A percentile compares a stretch with the other conserved stretches of the same genome.
These are phyloP conservation scores for Aspergillus fijiensis DNA, from an alignment of 2,329 filamentous ascomycete species.

Conservation along the genomic window DNA sequence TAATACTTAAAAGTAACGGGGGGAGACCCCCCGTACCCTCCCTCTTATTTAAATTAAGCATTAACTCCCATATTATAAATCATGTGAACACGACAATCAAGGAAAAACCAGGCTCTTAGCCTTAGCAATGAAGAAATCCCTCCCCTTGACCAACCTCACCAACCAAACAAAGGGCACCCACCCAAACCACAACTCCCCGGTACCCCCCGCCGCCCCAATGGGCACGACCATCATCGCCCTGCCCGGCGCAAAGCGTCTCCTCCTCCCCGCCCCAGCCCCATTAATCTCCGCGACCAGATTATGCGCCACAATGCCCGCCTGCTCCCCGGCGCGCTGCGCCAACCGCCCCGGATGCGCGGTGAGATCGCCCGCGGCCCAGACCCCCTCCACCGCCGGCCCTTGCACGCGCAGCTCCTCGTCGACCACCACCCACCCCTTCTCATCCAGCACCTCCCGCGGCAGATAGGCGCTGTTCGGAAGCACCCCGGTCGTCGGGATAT, in stretches of 20 bases:
- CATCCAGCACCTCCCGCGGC: slow-evolving; percentile 47
- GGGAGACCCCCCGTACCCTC: no score
- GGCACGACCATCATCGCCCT: slow-evolving; percentile 32
- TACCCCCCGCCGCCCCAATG: slow-evolving; percentile 27
- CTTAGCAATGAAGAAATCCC: slow-evolving; percentile 41
- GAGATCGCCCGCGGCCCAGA: slow-evolving; percentile 36
- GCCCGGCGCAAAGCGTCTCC: slow-evolving; percentile 23
- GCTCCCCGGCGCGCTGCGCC: slow-evolving; percentile 27
- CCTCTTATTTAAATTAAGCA: no score
- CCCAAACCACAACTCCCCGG: slow-evolving; percentile 34
- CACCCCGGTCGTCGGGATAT: slow-evolving; percentile 54
- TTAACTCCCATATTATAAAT: no score
- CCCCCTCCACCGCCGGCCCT: background rate
- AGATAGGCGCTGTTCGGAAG: slow-evolving; percentile 55
- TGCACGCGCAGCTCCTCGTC: slow-evolving; percentile 37
- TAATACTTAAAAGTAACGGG: no score
- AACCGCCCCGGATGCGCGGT: slow-evolving; percentile 29
- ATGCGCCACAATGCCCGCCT: slow-evolving; percentile 25
- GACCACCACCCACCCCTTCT: slow-evolving; percentile 50
- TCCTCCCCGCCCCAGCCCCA: slow-evolving; percentile 19
- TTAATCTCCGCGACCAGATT: slow-evolving; percentile 31
- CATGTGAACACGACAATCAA: background rate
- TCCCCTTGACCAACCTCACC: slow-evolving; percentile 46
- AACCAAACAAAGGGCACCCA: slow-evolving; percentile 40
- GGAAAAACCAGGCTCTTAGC: slow-evolving; percentile 9